phyloP scores from a whole-genome alignment of 2,329 filamentous ascomycete genomes.

The Zasmidium citrigriseum region DNA sequence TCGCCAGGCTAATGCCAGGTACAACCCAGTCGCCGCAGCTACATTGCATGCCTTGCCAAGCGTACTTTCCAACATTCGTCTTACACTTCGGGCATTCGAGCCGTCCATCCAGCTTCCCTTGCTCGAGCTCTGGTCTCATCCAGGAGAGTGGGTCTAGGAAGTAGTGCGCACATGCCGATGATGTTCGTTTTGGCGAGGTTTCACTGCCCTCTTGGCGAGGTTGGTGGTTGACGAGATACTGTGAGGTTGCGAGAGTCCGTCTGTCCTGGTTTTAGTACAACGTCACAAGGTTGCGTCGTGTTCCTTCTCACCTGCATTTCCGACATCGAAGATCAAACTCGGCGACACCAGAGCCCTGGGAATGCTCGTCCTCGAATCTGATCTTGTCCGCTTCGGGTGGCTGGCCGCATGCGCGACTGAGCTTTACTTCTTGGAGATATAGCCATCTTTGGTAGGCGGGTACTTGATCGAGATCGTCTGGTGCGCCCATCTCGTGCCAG shows the following conservation, averaged over 20 bases:
- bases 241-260: constrained; percentile 62
- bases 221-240: constrained; percentile 68
- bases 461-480: constrained; percentile 66
- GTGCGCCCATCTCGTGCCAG: constrained; percentile 85
- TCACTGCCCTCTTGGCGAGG: constrained; percentile 16
- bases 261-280: constrained; percentile 36
- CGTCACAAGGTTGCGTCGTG: not conserved
- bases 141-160: constrained; percentile 91
- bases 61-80: constrained; percentile 85
- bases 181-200: constrained; percentile 24
- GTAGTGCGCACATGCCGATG: constrained; percentile 71
- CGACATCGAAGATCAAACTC: constrained; percentile 77
- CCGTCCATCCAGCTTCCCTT: constrained; percentile 79
- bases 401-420: constrained; percentile 71
- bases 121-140: constrained; percentile 87
- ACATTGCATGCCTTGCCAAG: constrained; percentile 94
- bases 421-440: constrained; percentile 65
- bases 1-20: constrained; percentile 83
- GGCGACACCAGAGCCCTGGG: constrained; percentile 34
- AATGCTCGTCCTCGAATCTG: constrained; percentile 74
- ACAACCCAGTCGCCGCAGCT: constrained; percentile 89
- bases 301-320: constrained; percentile 71
- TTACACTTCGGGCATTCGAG: constrained; percentile 84
- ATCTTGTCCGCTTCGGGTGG: constrained; percentile 76
- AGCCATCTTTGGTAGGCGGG: constrained; percentile 80